A percentile compares a stretch with the other conserved stretches of the same genome.
phyloP scores from a whole-genome alignment of 257 asterid genomes.

The Penstemon davidsonii region DNA sequence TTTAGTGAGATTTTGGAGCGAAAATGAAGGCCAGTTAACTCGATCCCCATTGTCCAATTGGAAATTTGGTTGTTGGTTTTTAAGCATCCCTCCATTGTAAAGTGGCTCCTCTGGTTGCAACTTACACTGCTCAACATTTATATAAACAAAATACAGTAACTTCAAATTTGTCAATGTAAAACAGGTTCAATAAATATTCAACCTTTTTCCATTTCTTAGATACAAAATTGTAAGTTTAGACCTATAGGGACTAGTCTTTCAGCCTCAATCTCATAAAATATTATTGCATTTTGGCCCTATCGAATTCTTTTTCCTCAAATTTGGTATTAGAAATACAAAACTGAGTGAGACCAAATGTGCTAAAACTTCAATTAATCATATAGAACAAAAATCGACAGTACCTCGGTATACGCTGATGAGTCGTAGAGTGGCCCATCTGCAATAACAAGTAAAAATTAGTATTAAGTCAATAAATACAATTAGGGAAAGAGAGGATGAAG shows the following conservation, averaged over 20 bases:
- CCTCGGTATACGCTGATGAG: slow-evolving; percentile 46
- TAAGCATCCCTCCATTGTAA: slow-evolving; percentile 50
- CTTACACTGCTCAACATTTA: slow-evolving; percentile 37
- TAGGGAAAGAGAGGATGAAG: slow-evolving; percentile 6
- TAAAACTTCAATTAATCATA: too few species aligned
- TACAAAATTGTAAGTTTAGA: too few species aligned
- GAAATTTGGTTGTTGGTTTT: slow-evolving; percentile 30
- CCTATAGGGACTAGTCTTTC: too few species aligned
- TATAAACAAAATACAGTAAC: not conserved
- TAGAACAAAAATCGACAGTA: not conserved
- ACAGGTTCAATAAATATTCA: not conserved
- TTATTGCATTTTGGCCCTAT: too few species aligned
- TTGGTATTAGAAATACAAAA: too few species aligned
- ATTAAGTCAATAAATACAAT: not conserved
- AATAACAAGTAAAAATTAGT: not conserved
- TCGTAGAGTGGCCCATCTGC: slow-evolving; percentile 61
- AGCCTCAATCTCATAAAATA: too few species aligned
- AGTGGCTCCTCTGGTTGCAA: slow-evolving; percentile 46
- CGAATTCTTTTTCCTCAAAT: too few species aligned
- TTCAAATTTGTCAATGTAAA: not conserved
- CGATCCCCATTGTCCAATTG: slow-evolving; percentile 26
- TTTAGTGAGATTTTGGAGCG: slow-evolving; percentile 35
- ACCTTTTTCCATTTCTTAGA: not conserved
- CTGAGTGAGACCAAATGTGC: too few species aligned
- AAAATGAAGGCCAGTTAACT: slow-evolving; percentile 34